These are phyloP conservation scores for Diaporthe humulicola DNA, from an alignment of 2,329 filamentous ascomycete species.

Conservation along the genomic window DNA sequence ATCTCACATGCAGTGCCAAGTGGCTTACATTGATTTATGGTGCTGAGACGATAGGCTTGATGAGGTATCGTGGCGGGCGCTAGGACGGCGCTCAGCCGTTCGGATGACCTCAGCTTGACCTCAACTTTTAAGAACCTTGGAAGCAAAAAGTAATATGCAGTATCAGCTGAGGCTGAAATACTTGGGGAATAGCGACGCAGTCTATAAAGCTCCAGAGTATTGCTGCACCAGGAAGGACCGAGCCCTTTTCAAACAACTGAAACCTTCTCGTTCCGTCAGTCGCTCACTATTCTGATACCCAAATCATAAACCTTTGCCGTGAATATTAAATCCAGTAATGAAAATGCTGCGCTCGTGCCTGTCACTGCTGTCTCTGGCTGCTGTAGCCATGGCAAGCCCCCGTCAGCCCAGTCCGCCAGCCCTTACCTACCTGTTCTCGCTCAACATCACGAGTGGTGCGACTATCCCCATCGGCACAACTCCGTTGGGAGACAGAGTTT, in stretches of 20 bases:
- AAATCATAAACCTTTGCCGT: too few relatives aligned
- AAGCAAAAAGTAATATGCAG: not conserved
- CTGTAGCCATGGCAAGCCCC: slow-evolving; percentile 6
- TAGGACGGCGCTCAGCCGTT: not conserved
- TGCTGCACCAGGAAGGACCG: not conserved
- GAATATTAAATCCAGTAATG: not conserved
- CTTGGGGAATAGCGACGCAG: too few relatives aligned
- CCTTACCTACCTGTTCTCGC: slow-evolving; percentile 45
- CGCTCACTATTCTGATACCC: not conserved
- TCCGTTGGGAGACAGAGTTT: slow-evolving; percentile 43
- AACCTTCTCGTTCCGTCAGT: not conserved
- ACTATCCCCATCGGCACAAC: slow-evolving; percentile 44
- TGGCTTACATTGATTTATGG: slow-evolving; percentile 24
- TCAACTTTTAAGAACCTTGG: slow-evolving; percentile 14
- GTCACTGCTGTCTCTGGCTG: slow-evolving; percentile 9
- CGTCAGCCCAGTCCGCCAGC: not conserved
- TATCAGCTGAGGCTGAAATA: slow-evolving; percentile 6
- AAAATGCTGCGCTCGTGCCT: slow-evolving; percentile 5
- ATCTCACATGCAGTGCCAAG: not conserved
- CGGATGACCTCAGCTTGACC: slow-evolving; percentile 25
- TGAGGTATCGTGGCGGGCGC: slow-evolving; percentile 10
- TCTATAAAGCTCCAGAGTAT: slow-evolving; percentile 2
- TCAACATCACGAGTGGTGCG: slow-evolving; percentile 44
- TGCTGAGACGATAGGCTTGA: not conserved
- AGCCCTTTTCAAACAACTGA: not conserved